A percentile compares a stretch with the other conserved stretches of the same genome.
Evolutionary conservation across 2,329 filamentous ascomycete genomes (phyloP).

Genomic region (Fusarium siculi): DNA sequence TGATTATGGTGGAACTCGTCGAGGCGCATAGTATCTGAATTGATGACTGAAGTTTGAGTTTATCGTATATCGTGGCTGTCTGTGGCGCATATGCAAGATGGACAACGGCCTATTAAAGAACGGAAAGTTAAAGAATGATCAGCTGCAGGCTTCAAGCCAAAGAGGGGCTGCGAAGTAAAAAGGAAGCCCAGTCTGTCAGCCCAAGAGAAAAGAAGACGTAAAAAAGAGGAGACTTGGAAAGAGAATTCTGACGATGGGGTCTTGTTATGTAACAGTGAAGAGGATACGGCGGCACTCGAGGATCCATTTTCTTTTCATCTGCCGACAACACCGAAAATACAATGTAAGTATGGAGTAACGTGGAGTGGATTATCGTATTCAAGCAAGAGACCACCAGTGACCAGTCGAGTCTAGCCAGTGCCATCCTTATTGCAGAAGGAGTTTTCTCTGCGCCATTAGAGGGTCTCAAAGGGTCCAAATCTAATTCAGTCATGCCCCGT

Average conservation of each 20-base stretch:
- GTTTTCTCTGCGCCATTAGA: slow-evolving; percentile 20
- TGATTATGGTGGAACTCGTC: not conserved
- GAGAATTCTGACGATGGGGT: slow-evolving; percentile 26
- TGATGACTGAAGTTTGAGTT: not conserved
- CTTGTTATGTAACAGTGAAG: slow-evolving; percentile 20
- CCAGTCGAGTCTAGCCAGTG: not conserved
- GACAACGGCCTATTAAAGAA: not conserved
- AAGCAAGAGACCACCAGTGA: not conserved
- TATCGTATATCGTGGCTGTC: slow-evolving; percentile 2
- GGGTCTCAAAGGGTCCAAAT: slow-evolving; percentile 14
- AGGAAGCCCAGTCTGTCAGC: not conserved
- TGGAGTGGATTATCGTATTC: not conserved
- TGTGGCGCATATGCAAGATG: slow-evolving; percentile 17
- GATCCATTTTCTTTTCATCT: slow-evolving; percentile 17
- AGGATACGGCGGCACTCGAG: slow-evolving; percentile 19
- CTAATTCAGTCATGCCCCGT: slow-evolving; percentile 26
- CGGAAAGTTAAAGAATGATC: slow-evolving; percentile 14
- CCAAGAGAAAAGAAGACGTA: slow-evolving; percentile 22
- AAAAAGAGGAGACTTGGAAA: slow-evolving; percentile 31
- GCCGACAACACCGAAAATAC: slow-evolving; percentile 3
- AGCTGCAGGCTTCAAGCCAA: slow-evolving; percentile 10
- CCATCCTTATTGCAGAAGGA: not conserved
- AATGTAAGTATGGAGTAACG: not conserved
- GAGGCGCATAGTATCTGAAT: not conserved
- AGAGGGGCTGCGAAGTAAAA: slow-evolving; percentile 16